Conservation (phyloP, 768 basidiomycete genomes). For the Leccinum obscurum region DNA sequence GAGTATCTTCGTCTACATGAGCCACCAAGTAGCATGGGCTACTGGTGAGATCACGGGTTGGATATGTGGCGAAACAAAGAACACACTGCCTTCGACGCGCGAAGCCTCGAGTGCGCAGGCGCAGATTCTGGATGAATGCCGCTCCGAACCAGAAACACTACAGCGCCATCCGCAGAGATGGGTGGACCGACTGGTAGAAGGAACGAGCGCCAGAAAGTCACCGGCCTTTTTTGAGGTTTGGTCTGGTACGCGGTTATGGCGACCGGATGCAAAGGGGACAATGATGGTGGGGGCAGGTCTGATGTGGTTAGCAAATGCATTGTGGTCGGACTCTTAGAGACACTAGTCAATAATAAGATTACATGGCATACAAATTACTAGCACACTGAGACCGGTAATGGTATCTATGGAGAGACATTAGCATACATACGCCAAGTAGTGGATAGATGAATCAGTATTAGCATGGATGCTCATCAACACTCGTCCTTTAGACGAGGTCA, state of each 20-base stretch:
- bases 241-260: slow-evolving; percentile 32
- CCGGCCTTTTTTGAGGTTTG: slow-evolving; percentile 32
- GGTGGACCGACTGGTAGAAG: slow-evolving; percentile 51
- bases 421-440: slow-evolving; percentile 10
- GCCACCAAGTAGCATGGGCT: slow-evolving; percentile 73
- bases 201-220: slow-evolving; percentile 20
- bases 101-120: slow-evolving; percentile 1
- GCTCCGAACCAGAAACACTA: slow-evolving; percentile 39
- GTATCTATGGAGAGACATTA: slow-evolving; percentile 16
- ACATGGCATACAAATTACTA: slow-evolving; percentile 4
- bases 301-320: slow-evolving; percentile 67
- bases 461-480: slow-evolving; percentile 83
- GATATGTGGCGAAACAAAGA: slow-evolving; percentile 45
- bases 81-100: slow-evolving; percentile 23
- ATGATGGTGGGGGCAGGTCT: slow-evolving; percentile 40
- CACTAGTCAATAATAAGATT: not conserved
- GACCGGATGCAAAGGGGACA: slow-evolving; percentile 44
- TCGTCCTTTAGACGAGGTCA: slow-evolving; percentile 74
- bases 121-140: not conserved
- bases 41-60: slow-evolving; percentile 67
- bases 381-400: not conserved
- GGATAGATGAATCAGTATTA: slow-evolving; percentile 65
- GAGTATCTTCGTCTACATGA: slow-evolving; percentile 77
- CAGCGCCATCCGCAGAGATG: slow-evolving; percentile 42
- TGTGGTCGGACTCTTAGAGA: slow-evolving; percentile 46